These are phyloP conservation scores for Termitomyces sp. DNA, from an alignment of 1,284 basidiomycete species.

Conservation along the genomic window DNA sequence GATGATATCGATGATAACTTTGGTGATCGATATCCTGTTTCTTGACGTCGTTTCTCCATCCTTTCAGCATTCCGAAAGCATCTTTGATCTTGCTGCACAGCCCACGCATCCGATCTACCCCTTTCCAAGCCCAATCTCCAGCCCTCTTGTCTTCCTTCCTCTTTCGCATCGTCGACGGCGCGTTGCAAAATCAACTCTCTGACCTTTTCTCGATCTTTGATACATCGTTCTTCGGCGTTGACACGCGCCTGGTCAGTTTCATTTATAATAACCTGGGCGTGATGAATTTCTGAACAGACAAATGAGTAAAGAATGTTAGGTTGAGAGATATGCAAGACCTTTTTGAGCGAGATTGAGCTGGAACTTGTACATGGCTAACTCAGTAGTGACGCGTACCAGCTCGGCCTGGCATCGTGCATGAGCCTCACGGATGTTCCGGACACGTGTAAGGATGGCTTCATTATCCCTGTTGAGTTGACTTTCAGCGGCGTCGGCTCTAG, in stretches of 20 bases:
- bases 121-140: slow-evolving; percentile 35
- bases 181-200: slow-evolving; percentile 31
- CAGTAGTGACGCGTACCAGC: slow-evolving; percentile 27
- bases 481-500: slow-evolving; percentile 18
- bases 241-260: slow-evolving; percentile 32
- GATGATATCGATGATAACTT: background rate
- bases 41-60: background rate
- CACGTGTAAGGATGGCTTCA: slow-evolving; percentile 12
- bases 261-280: slow-evolving; percentile 37
- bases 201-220: slow-evolving; percentile 29
- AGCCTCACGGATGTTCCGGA: slow-evolving; percentile 11
- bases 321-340: slow-evolving; percentile 20
- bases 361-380: slow-evolving; percentile 34
- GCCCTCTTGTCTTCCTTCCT: slow-evolving; percentile 36
- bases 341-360: slow-evolving; percentile 38
- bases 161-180: slow-evolving; percentile 33
- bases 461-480: slow-evolving; percentile 6
- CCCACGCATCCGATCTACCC: slow-evolving; percentile 24
- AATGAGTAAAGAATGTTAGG: background rate
- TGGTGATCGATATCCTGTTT: background rate
- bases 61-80: background rate
- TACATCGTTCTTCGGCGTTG: slow-evolving; percentile 33
- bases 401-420: slow-evolving; percentile 22
- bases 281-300: slow-evolving; percentile 29
- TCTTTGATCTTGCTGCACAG: background rate